phyloP scores from a whole-genome alignment of 2,329 filamentous ascomycete genomes.

The Ramichloridium luteum region DNA sequence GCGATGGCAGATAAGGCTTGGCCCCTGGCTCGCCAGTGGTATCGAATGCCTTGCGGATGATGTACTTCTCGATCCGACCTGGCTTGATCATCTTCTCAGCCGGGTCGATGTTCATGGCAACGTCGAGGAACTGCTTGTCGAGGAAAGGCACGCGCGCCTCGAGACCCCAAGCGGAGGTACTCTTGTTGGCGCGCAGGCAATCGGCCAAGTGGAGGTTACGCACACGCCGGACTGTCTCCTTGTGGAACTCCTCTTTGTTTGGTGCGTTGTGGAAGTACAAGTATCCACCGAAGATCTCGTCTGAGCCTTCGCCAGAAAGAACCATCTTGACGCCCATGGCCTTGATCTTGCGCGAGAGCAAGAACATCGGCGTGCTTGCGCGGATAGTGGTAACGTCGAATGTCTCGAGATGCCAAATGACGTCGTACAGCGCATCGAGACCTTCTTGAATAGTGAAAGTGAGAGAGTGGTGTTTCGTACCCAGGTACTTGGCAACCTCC shows the following conservation, averaged over 20 bases:
- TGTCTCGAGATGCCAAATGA: constrained; percentile 95
- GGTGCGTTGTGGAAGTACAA: constrained; percentile 97
- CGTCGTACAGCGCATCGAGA: constrained; percentile 89
- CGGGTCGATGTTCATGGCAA: constrained; percentile 86
- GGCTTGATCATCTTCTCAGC: constrained; percentile 84
- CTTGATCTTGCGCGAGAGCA: constrained; percentile 97
- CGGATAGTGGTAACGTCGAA: constrained; percentile 98
- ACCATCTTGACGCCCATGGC: constrained; percentile 99
- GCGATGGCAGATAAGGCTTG: constrained; percentile 81
- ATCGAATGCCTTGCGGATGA: constrained; percentile 94
- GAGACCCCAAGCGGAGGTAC: constrained; percentile 92
- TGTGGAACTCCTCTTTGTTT: constrained; percentile 83
- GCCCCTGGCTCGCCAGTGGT: constrained; percentile 62
- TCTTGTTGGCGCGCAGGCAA: constrained; percentile 97
- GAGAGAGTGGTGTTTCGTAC: constrained; percentile 95
- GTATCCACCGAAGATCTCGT: constrained; percentile 97
- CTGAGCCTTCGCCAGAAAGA: constrained; percentile 86
- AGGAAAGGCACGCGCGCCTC: constrained; percentile 97
- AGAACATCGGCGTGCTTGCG: constrained; percentile 96
- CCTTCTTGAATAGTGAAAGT: constrained; percentile 97
- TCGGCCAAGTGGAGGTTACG: constrained; percentile 96
- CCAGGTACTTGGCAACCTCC: constrained; percentile 90
- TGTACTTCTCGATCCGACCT: constrained; percentile 89
- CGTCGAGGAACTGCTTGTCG: constrained; percentile 92
- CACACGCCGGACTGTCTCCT: constrained; percentile 84